Base-by-base conservation (phyloP, 371 early-diverging fungal genomes). In the Capniomyces stellatus region DNA sequence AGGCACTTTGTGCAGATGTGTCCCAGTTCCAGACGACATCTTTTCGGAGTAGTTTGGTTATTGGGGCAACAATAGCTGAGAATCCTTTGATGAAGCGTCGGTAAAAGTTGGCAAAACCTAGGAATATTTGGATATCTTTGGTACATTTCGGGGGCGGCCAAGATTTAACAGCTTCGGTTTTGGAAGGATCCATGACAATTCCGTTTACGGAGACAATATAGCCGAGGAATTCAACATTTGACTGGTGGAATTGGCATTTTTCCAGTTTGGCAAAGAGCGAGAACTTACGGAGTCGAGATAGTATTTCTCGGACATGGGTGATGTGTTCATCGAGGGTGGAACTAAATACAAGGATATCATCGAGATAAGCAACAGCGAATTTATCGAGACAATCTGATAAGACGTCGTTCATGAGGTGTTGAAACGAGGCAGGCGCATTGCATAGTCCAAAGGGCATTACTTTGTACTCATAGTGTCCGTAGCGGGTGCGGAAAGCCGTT, bases 341-440 rank as follows among this genome's bases (percentile, higher is more conserved):
- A 10, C 70, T 69, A 49, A 62, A 79, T 21, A 83, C 72, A 0
- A 79, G 51, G 0, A 79, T 72, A 54, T 79, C 75, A 55, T 83
- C 78, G 0, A 81, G 41, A 35, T 75, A 81, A 1, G 72, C 60
- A 0, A 74, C 44, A 1, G 61, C 61, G 25, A 56, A 74, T 3
- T 63, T 57, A 47, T 73, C 74, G 0, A 70, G 25, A 27, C 59
- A 56, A 1, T 67, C 62, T 0, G 54, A 40, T 0, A 81, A 61
- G 0, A 74, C 51, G 0, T 54, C 15, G 42, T 67, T 65, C 64
- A 78, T 70, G 2, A 58, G 21, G 0, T 49, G n/a, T 31, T 71
- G 71, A 50, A 77, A 78, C n/a, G 53, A 29, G n/a, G 53, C 53
- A 63, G 49, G 49, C 29, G 19, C 49, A 27, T 49, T 49, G n/a